Base-by-base conservation (phyloP, 768 basidiomycete genomes). In the Leucocoprinus sp. region DNA sequence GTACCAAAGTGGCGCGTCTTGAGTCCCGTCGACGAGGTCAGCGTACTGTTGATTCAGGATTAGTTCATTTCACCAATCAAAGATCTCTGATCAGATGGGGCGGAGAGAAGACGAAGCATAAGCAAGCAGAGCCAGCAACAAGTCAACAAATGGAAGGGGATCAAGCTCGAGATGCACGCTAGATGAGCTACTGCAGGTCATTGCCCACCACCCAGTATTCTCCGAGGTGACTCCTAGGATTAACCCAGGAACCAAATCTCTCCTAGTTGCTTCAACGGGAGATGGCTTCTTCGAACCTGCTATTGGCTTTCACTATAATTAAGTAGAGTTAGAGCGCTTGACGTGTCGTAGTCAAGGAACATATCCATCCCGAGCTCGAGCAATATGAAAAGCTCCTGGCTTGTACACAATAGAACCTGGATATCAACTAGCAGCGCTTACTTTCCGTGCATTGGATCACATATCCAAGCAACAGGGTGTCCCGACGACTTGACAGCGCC, bases 361-460 rank as follows among this genome's bases (percentile, higher is more conserved):
- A 31, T 33, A n/a, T 19, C 28, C n/a, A n/a, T n/a, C n/a, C n/a
- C n/a, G n/a, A n/a, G n/a, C n/a, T n/a, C n/a, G n/a, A n/a, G n/a
- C n/a, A n/a, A n/a, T n/a, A n/a, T n/a, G n/a, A n/a, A n/a, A n/a
- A n/a, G n/a, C n/a, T n/a, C n/a, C n/a, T n/a, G n/a, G n/a, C n/a
- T n/a, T n/a, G n/a, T n/a, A n/a, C n/a, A n/a, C n/a, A n/a, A n/a
- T n/a, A 15, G 15, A 42, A 37, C 49, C 26, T 35, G n/a, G 23
- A 18, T 23, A 28, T 23, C 1, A 14, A 18, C n/a, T n/a, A n/a
- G n/a, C n/a, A 33, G n/a, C 3, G 73, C 87, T 55, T 57, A 92
- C 91, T 97, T 96, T 68, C 93, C 95, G 55, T 98, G 95, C 95
- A 98, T 98, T 2, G 93, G 93, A 64, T 98, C 96, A 57, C 89